Evolutionary conservation across 768 basidiomycete species (phyloP).

Genomic region (Clavulina sp.): DNA sequence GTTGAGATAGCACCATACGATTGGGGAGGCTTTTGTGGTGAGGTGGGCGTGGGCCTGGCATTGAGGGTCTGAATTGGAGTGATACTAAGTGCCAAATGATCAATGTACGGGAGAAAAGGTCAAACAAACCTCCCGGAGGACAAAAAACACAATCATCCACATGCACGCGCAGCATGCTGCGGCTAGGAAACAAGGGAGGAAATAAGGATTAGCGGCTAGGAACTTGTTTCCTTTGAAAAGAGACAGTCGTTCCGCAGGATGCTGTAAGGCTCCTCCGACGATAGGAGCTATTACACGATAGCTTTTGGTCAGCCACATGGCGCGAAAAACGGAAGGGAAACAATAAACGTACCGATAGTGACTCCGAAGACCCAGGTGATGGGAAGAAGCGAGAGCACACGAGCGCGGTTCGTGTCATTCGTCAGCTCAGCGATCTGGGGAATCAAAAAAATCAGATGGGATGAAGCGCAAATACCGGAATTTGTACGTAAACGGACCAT

Average conservation of each 20-base stretch:
- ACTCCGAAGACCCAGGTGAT: slow-evolving; percentile 9
- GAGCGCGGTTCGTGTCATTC: slow-evolving; percentile 4
- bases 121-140: background rate
- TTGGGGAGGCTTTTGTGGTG: background rate
- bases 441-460: too few species aligned
- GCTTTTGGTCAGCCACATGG: background rate
- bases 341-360: slow-evolving; percentile 8
- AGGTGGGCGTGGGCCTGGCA: too few species aligned
- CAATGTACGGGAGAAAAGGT: background rate
- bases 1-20: background rate
- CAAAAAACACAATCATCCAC: background rate
- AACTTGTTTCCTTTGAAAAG: slow-evolving; percentile 4
- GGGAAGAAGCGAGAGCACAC: slow-evolving; percentile 9
- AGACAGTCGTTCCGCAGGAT: slow-evolving; percentile 8
- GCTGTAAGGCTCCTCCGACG: slow-evolving; percentile 10
- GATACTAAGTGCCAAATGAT: background rate
- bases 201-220: slow-evolving; percentile 10
- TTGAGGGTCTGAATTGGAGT: background rate
- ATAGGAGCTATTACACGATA: slow-evolving; percentile 7
- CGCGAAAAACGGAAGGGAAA: slow-evolving; percentile 11
- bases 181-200: slow-evolving; percentile 10
- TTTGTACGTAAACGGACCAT: too few species aligned
- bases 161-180: background rate
- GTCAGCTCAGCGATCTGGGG: slow-evolving; percentile 11
- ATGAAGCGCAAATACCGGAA: too few species aligned